Evolutionary conservation across 441 rosid species (phyloP).

Genomic region (Aleurites moluccanus): DNA sequence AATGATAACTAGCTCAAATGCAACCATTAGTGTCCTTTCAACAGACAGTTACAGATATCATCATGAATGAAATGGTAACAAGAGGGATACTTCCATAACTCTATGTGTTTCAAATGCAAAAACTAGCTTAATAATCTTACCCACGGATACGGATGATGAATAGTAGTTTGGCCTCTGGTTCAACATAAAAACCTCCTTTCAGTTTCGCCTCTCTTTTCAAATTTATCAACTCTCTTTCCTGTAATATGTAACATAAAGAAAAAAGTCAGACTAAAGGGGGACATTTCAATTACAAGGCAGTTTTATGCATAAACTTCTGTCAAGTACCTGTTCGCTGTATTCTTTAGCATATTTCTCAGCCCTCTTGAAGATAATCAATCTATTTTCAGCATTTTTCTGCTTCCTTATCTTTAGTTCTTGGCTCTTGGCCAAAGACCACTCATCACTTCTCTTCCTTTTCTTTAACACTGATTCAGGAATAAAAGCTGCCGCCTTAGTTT

Average conservation of each 20-base stretch:
- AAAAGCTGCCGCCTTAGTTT: constrained; percentile 36
- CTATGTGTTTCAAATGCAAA: too few relatives aligned
- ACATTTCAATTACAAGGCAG: too few relatives aligned
- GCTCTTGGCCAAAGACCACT: constrained; percentile 61
- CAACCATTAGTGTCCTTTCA: too few relatives aligned
- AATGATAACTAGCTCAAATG: too few relatives aligned
- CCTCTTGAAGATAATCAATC: constrained; percentile 54
- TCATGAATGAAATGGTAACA: too few relatives aligned
- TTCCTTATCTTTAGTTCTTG: constrained; percentile 39
- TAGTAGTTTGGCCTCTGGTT: too few relatives aligned
- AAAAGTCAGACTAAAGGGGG: neutral
- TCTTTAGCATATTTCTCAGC: constrained; percentile 55
- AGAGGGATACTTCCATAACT: too few relatives aligned
- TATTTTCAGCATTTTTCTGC: constrained; percentile 48
- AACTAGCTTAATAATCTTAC: too few relatives aligned
- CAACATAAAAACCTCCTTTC: constrained; percentile 49
- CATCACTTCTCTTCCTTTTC: constrained; percentile 65
- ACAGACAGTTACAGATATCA: too few relatives aligned
- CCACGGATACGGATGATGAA: too few relatives aligned
- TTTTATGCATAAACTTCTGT: neutral
- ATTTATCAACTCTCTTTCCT: constrained; percentile 53
- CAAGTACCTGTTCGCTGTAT: constrained; percentile 42
- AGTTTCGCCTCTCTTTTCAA: constrained; percentile 77
- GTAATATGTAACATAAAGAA: neutral
- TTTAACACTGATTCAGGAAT: constrained; percentile 70